Conservation (phyloP, 2,329 filamentous ascomycete species). For the Monilinia aucupariae region DNA sequence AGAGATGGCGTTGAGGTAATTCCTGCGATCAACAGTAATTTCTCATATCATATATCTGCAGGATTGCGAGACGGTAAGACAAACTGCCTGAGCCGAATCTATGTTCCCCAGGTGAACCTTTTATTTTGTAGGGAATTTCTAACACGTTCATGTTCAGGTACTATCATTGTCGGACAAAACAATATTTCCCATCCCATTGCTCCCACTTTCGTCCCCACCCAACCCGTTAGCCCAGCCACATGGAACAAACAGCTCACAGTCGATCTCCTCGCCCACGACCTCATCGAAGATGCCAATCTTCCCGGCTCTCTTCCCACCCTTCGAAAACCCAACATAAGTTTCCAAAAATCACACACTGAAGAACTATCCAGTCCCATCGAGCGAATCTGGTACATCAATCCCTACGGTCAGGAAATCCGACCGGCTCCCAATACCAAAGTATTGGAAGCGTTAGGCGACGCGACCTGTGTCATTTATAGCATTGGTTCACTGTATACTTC, state of each 20-base stretch:
- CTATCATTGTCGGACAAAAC: slow-evolving; percentile 77
- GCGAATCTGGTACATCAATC: slow-evolving; percentile 94
- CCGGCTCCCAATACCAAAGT: slow-evolving; percentile 79
- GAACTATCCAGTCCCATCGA: slow-evolving; percentile 73
- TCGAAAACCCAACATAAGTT: slow-evolving; percentile 73
- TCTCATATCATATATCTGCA: slow-evolving; percentile 89
- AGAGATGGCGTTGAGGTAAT: slow-evolving; percentile 71
- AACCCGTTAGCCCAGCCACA: slow-evolving; percentile 21
- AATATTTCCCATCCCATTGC: slow-evolving; percentile 72
- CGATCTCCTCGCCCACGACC: slow-evolving; percentile 53
- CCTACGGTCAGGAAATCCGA: slow-evolving; percentile 92
- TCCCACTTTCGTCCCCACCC: slow-evolving; percentile 20
- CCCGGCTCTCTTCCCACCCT: slow-evolving; percentile 76
- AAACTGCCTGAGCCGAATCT: neutral
- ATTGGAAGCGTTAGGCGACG: slow-evolving; percentile 58
- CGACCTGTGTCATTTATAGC: slow-evolving; percentile 75
- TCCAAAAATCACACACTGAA: slow-evolving; percentile 69
- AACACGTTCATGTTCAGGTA: neutral
- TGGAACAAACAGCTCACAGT: slow-evolving; percentile 25
- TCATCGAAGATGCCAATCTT: slow-evolving; percentile 72
- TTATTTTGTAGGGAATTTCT: neutral
- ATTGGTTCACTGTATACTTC: slow-evolving; percentile 94
- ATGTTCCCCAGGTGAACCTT: neutral
- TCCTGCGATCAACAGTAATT: slow-evolving; percentile 90
- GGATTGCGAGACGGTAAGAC: slow-evolving; percentile 64